Percentiles rank a stretch among this genome's conserved stretches.
These are phyloP conservation scores for Hymenoscyphus salicellus DNA, from an alignment of 2,329 filamentous ascomycete genomes.

Conservation along the genomic window DNA sequence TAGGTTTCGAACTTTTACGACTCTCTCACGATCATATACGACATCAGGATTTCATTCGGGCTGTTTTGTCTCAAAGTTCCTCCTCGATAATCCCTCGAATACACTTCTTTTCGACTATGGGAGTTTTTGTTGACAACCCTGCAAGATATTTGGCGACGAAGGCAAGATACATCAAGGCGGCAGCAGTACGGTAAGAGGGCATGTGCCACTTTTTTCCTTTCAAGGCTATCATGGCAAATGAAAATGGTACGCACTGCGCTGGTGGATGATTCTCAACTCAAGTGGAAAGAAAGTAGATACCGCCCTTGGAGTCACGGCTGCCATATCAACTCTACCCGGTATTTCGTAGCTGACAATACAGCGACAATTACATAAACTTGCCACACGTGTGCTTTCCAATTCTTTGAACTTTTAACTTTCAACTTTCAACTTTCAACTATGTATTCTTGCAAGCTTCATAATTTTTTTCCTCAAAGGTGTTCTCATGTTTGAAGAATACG, in stretches of 20 bases:
- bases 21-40: not conserved
- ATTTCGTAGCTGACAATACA: not conserved
- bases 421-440: too few species aligned
- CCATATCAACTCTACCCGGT: not conserved
- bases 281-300: not conserved
- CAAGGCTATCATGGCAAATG: not conserved
- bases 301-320: not conserved
- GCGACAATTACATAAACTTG: not conserved
- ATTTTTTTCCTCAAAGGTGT: too few species aligned
- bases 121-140: not conserved
- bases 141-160: not conserved
- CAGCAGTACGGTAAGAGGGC: not conserved
- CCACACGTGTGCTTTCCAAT: not conserved
- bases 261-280: not conserved
- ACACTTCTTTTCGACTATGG: not conserved
- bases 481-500: too few species aligned
- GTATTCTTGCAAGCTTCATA: too few species aligned
- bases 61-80: not conserved
- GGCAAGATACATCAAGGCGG: not conserved
- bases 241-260: not conserved
- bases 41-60: not conserved
- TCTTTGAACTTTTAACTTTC: not conserved
- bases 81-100: not conserved
- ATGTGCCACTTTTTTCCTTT: not conserved
- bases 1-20: constrained; percentile 35